Evolutionary conservation across 352 stramenopile genomes (phyloP).

Genomic region (Globisporangium megalacanthum): DNA sequence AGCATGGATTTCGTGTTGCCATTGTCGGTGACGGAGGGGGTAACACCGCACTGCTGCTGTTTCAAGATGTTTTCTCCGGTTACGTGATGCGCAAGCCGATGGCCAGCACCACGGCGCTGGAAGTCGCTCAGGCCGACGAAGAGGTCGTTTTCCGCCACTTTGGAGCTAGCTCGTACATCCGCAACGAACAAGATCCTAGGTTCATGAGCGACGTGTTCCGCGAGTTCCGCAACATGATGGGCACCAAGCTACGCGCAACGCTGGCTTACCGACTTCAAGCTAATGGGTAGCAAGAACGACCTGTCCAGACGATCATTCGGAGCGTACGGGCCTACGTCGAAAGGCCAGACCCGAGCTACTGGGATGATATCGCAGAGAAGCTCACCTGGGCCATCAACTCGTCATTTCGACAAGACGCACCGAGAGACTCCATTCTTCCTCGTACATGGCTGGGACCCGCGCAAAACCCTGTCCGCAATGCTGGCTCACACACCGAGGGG

Average conservation of each 20-base stretch:
- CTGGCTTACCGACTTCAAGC: constrained; percentile 21
- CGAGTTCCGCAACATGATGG: constrained; percentile 18
- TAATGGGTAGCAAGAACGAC: constrained; percentile 30
- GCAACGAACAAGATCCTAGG: constrained; percentile 13
- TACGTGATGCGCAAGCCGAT: constrained; percentile 22
- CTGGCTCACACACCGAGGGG: neutral
- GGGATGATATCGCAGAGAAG: constrained; percentile 21
- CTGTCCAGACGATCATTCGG: constrained; percentile 22
- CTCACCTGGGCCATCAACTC: constrained; percentile 23
- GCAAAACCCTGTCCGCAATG: constrained; percentile 5
- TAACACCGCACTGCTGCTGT: constrained; percentile 12
- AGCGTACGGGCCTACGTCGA: constrained; percentile 17
- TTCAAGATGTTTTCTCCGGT: constrained; percentile 17
- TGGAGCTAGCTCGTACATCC: constrained; percentile 17
- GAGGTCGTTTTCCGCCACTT: constrained; percentile 19
- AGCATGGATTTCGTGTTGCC: constrained; percentile 8
- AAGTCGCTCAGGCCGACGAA: constrained; percentile 20
- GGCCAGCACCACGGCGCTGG: constrained; percentile 4
- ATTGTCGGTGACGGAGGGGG: neutral
- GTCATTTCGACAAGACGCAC: constrained; percentile 7
- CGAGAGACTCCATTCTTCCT: constrained; percentile 19
- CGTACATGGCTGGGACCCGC: constrained; percentile 16
- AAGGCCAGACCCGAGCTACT: constrained; percentile 21
- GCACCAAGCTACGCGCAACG: constrained; percentile 25
- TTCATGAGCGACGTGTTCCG: constrained; percentile 30